phyloP scores from a whole-genome alignment of 148 eudicot genomes.

The Pharnaceum exiguum region DNA sequence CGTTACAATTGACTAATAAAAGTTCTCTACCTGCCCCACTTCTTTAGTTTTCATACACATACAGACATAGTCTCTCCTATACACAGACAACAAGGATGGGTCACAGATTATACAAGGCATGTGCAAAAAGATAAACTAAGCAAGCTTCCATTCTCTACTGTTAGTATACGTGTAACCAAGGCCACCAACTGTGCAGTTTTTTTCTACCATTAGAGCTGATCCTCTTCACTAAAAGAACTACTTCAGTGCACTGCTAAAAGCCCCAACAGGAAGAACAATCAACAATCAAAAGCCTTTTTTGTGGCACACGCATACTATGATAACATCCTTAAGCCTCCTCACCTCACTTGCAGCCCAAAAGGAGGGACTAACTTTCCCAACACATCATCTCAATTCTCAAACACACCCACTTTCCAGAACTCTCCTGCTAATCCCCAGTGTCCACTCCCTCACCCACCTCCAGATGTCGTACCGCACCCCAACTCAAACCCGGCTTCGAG shows the following conservation, averaged over 20 bases:
- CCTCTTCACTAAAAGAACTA: neutral
- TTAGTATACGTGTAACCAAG: constrained; percentile 19
- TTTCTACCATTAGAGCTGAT: neutral
- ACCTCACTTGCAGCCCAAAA: neutral
- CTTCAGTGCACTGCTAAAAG: neutral
- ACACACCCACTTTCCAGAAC: constrained; percentile 14
- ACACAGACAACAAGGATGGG: constrained; percentile 11
- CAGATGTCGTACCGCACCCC: too few relatives aligned
- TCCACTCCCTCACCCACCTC: constrained; percentile 1
- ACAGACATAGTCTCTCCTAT: neutral
- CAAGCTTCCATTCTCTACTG: neutral
- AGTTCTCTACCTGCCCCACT: constrained; percentile 4
- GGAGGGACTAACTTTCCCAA: neutral
- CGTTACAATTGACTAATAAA: neutral
- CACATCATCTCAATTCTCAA: constrained; percentile 4
- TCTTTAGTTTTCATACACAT: neutral
- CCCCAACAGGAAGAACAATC: constrained; percentile 10
- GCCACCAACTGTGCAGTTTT: neutral
- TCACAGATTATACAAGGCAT: constrained; percentile 11
- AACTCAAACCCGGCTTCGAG: neutral
- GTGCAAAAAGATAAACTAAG: constrained; percentile 12
- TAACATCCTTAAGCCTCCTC: neutral
- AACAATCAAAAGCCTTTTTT: neutral
- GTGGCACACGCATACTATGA: neutral
- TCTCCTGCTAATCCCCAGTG: neutral